These are phyloP conservation scores for Phytophthora multivora DNA, from an alignment of 352 stramenopile species.

Conservation along the genomic window DNA sequence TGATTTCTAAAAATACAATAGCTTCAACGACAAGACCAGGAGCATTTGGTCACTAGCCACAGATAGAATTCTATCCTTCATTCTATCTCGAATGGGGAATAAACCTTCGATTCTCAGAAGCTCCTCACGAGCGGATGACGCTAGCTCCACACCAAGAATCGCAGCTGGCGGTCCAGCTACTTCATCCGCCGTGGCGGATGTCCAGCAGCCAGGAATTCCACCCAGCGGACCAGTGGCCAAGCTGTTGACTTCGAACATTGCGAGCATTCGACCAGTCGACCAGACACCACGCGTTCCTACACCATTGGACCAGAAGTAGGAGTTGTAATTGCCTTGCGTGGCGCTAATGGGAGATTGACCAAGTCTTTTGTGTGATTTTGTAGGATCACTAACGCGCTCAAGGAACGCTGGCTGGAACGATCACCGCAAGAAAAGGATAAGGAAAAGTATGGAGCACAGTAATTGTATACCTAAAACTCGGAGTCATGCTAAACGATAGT, in stretches of 20 bases:
- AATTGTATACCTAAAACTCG: neutral
- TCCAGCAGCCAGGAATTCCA: slow-evolving; percentile 13
- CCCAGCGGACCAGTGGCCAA: slow-evolving; percentile 10
- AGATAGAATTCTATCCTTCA: too few relatives aligned
- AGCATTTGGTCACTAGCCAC: neutral
- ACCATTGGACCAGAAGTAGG: slow-evolving; percentile 74
- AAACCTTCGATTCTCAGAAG: slow-evolving; percentile 65
- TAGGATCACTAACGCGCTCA: slow-evolving; percentile 83
- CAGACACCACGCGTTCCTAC: slow-evolving; percentile 29
- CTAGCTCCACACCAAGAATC: slow-evolving; percentile 9
- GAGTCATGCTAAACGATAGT: too few relatives aligned
- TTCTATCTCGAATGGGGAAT: too few relatives aligned
- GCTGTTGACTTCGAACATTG: slow-evolving; percentile 34
- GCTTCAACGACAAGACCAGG: slow-evolving; percentile 17
- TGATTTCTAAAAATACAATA: slow-evolving; percentile 14
- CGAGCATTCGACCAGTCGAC: slow-evolving; percentile 63
- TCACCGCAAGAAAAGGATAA: slow-evolving; percentile 46
- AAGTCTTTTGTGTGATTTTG: neutral
- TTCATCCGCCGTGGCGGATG: slow-evolving; percentile 1
- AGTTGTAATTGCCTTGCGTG: neutral
- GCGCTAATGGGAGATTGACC: neutral
- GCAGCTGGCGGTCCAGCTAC: slow-evolving; percentile 1
- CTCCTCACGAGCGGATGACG: slow-evolving; percentile 33
- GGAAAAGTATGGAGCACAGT: slow-evolving; percentile 41
- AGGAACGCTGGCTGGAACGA: slow-evolving; percentile 69